phyloP scores from a whole-genome alignment of 306 rosid genomes.

The Cucurbita argyrosperma region DNA sequence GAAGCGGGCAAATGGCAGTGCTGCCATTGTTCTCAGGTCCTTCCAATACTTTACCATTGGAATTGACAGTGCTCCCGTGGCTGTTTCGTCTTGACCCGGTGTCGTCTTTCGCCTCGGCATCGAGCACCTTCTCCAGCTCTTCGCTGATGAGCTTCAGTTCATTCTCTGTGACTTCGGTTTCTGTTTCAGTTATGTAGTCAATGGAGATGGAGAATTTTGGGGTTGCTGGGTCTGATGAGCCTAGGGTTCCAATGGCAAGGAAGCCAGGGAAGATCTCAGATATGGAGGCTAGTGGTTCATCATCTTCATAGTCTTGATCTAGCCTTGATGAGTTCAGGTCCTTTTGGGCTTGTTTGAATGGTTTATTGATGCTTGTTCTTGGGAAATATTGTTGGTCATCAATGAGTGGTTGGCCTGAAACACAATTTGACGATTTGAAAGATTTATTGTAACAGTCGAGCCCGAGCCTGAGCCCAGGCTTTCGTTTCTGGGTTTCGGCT shows the following conservation, averaged over 20 bases:
- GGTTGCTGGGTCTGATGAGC: constrained; percentile 50
- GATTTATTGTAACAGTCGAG: not conserved
- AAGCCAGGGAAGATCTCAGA: constrained; percentile 79
- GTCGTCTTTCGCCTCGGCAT: constrained; percentile 59
- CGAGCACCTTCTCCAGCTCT: constrained; percentile 73
- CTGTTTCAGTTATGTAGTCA: constrained; percentile 64
- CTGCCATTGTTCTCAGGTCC: constrained; percentile 23
- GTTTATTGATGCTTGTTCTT: constrained; percentile 29
- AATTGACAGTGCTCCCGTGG: constrained; percentile 64
- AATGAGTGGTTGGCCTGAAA: constrained; percentile 49
- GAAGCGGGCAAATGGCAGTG: constrained; percentile 42
- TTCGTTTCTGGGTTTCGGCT: no score
- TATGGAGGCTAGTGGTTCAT: constrained; percentile 30
- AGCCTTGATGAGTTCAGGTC: constrained; percentile 35
- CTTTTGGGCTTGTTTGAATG: constrained; percentile 41
- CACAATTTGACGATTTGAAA: not conserved
- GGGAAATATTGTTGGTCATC: constrained; percentile 60
- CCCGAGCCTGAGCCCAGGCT: no score
- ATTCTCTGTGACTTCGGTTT: constrained; percentile 69
- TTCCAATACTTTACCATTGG: constrained; percentile 55
- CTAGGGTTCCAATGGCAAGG: constrained; percentile 82
- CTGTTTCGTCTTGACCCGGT: constrained; percentile 55
- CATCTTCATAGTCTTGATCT: constrained; percentile 36
- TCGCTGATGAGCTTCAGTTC: constrained; percentile 76
- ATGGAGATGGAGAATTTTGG: constrained; percentile 66